Conservation (phyloP, 2,329 filamentous ascomycete species). For the Phyllosticta citriasiana region DNA sequence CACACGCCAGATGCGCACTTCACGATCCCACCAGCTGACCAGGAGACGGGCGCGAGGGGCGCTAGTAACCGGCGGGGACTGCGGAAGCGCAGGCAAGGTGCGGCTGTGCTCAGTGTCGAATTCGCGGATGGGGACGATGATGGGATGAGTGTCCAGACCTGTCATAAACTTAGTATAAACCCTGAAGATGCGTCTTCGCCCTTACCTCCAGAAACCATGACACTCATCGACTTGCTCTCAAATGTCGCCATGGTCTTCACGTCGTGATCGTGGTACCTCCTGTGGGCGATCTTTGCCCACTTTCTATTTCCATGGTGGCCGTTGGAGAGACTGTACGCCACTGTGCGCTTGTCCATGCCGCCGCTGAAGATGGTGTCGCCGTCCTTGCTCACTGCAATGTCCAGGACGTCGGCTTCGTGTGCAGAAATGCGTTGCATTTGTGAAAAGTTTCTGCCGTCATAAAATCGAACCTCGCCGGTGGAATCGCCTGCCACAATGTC, state of each 20-base stretch:
- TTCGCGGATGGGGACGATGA: constrained; percentile 69
- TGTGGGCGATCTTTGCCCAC: constrained; percentile 81
- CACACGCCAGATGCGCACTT: constrained; percentile 73
- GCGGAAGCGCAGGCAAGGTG: constrained; percentile 72
- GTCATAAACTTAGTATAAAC: constrained; percentile 19
- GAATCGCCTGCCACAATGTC: constrained; percentile 94
- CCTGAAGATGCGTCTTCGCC: constrained; percentile 11
- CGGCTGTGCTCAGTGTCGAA: constrained; percentile 73
- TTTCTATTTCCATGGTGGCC: constrained; percentile 26
- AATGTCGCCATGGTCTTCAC: constrained; percentile 91
- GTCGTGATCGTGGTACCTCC: constrained; percentile 84
- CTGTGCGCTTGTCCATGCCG: constrained; percentile 82
- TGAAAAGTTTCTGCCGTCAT: constrained; percentile 87
- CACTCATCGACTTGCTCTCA: constrained; percentile 71
- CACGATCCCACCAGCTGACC: constrained; percentile 85
- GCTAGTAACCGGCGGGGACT: constrained; percentile 62
- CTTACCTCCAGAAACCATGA: constrained; percentile 83
- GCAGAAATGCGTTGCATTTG: constrained; percentile 75
- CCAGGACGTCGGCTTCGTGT: constrained; percentile 83
- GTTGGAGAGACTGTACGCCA: constrained; percentile 58
- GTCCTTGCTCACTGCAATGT: constrained; percentile 71
- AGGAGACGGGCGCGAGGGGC: constrained; percentile 65
- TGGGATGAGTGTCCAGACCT: constrained; percentile 79
- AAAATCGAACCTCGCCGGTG: constrained; percentile 84
- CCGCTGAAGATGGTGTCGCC: constrained; percentile 78